Evolutionary conservation across 129 eudicot species (phyloP).

Genomic region (Centaurea solstitialis): DNA sequence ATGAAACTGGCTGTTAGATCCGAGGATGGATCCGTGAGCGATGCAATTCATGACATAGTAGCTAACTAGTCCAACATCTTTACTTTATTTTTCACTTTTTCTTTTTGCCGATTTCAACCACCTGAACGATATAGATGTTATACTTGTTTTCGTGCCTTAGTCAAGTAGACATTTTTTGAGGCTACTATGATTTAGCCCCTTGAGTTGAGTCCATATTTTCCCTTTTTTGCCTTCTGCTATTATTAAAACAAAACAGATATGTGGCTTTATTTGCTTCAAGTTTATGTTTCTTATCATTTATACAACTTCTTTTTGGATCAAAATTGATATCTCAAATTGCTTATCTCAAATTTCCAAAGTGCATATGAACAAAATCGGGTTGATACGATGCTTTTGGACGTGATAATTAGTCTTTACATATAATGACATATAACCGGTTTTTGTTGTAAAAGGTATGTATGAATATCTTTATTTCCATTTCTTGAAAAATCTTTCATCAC

Average conservation of each 20-base stretch:
- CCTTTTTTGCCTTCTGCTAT: not conserved
- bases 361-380: too few relatives aligned
- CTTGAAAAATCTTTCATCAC: conserved; percentile 54
- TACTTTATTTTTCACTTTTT: not conserved
- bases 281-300: not conserved
- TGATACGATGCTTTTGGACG: too few relatives aligned
- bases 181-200: not conserved
- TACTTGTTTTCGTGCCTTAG: conserved; percentile 24
- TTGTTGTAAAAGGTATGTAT: too few relatives aligned
- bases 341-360: too few relatives aligned
- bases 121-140: not conserved
- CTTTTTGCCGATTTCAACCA: not conserved
- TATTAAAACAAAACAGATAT: not conserved
- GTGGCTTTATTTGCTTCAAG: not conserved
- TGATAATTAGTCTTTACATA: too few relatives aligned
- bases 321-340: not conserved
- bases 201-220: not conserved
- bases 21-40: conserved; percentile 78
- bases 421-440: too few relatives aligned
- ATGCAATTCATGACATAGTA: conserved; percentile 84
- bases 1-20: conserved; percentile 95
- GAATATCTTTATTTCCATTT: conserved; percentile 43
- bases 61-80: conserved; percentile 65
- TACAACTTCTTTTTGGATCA: not conserved
- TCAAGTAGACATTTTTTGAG: conserved; percentile 20